Evolutionary conservation across 352 stramenopile genomes (phyloP).

Genomic region (Globisporangium barbulae): DNA sequence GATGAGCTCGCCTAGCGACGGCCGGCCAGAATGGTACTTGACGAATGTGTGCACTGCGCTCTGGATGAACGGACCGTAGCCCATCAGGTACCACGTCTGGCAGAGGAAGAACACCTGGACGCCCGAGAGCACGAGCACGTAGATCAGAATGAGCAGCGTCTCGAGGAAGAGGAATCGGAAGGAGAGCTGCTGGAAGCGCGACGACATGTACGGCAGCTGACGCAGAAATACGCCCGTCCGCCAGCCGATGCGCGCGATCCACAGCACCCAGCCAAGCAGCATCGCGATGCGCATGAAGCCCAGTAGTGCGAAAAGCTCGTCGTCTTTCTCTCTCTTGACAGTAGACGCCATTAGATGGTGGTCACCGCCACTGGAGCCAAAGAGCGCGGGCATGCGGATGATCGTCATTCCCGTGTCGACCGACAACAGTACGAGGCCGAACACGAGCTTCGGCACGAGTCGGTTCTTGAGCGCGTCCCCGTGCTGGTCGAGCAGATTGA

Average conservation of each 20-base stretch:
- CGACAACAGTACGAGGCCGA: conserved; percentile 42
- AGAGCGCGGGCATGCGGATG: conserved; percentile 60
- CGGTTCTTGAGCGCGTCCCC: conserved; percentile 14
- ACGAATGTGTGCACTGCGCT: conserved; percentile 65
- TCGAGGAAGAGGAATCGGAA: conserved; percentile 84
- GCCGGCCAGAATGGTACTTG: conserved; percentile 45
- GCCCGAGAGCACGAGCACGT: conserved; percentile 63
- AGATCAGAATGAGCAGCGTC: conserved; percentile 70
- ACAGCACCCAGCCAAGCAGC: conserved; percentile 68
- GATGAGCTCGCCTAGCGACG: conserved; percentile 66
- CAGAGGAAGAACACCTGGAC: conserved; percentile 63
- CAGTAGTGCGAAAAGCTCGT: conserved; percentile 65
- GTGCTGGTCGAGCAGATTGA: conserved; percentile 80
- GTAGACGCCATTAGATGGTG: not conserved
- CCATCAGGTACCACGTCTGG: conserved; percentile 64
- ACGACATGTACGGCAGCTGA: conserved; percentile 78
- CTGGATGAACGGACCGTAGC: conserved; percentile 67
- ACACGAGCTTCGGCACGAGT: conserved; percentile 30
- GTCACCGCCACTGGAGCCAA: conserved; percentile 13
- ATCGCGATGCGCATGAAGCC: conserved; percentile 58
- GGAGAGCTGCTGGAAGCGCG: conserved; percentile 83
- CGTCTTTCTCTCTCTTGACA: conserved; percentile 22
- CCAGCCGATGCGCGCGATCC: conserved; percentile 59
- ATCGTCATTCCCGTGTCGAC: conserved; percentile 62
- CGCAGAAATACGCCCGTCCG: conserved; percentile 60